A percentile compares a stretch with the other conserved stretches of the same genome.
Evolutionary conservation across 2,329 filamentous ascomycete species (phyloP).

Genomic region (Aotearoamyces nothofagi): DNA sequence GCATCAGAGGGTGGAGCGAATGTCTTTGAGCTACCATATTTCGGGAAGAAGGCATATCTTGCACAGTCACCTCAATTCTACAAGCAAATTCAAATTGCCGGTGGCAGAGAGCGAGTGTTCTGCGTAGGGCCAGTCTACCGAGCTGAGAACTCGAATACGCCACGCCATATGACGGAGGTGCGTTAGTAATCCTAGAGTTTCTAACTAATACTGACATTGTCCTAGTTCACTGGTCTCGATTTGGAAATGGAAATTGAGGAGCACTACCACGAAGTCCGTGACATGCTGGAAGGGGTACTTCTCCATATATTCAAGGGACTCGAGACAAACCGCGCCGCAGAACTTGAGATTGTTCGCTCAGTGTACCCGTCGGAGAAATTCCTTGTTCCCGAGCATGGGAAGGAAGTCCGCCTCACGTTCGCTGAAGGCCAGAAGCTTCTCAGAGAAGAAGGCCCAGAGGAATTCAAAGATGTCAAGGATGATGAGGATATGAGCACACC

Average conservation of each 20-base stretch:
- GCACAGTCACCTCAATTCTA: slow-evolving; percentile 77
- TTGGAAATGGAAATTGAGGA: slow-evolving; percentile 79
- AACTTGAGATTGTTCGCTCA: slow-evolving; percentile 57
- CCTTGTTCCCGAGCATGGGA: slow-evolving; percentile 57
- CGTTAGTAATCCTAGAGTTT: slow-evolving; percentile 5
- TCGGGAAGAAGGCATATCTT: slow-evolving; percentile 66
- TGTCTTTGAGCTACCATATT: slow-evolving; percentile 84
- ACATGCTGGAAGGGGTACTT: slow-evolving; percentile 59
- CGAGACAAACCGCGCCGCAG: slow-evolving; percentile 41
- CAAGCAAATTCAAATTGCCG: slow-evolving; percentile 76
- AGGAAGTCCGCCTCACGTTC: slow-evolving; percentile 64
- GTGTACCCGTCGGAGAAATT: slow-evolving; percentile 69
- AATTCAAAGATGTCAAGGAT: slow-evolving; percentile 53
- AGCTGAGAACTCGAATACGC: slow-evolving; percentile 76
- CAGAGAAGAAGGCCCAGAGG: slow-evolving; percentile 54
- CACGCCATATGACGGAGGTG: slow-evolving; percentile 69
- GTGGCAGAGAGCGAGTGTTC: slow-evolving; percentile 62
- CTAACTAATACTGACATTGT: slow-evolving; percentile 4
- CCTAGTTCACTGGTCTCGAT: slow-evolving; percentile 70
- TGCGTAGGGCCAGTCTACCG: slow-evolving; percentile 71
- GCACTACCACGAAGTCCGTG: slow-evolving; percentile 59
- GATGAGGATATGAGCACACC: slow-evolving; percentile 70
- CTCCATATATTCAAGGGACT: slow-evolving; percentile 69
- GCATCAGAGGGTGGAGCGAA: slow-evolving; percentile 87
- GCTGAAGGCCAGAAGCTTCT: slow-evolving; percentile 65